Evolutionary conservation across 2,329 filamentous ascomycete genomes (phyloP).

Genomic region (Epichloe sylvatica): DNA sequence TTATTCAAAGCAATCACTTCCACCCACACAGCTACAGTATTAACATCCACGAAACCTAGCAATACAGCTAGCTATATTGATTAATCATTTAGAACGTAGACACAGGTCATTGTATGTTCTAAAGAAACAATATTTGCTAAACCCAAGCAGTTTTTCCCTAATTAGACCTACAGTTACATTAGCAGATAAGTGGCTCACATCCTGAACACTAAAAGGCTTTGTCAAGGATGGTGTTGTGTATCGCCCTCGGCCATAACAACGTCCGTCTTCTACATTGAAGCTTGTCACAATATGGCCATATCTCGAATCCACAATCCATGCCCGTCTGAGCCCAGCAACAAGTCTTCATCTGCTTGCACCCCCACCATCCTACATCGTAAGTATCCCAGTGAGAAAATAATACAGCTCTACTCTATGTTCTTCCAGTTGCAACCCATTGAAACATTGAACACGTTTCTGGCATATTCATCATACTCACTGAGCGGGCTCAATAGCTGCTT

Average conservation of each 20-base stretch:
- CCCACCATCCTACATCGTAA: not conserved
- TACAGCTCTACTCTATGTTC: constrained; percentile 5
- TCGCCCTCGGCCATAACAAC: not conserved
- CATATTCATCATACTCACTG: constrained; percentile 2
- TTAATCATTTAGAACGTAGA: too few species aligned
- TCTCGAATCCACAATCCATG: not conserved
- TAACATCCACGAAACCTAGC: too few species aligned
- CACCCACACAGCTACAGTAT: too few species aligned
- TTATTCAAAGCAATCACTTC: not conserved
- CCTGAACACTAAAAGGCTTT: not conserved
- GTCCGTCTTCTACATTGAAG: not conserved
- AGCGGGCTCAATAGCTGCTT: constrained; percentile 19
- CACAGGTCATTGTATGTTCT: too few species aligned
- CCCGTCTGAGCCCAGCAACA: not conserved
- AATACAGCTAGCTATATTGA: too few species aligned
- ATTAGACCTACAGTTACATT: constrained; percentile 3
- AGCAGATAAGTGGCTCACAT: not conserved
- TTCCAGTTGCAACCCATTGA: not conserved
- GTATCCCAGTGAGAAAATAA: not conserved
- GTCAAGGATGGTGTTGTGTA: not conserved
- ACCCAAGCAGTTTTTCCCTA: not conserved
- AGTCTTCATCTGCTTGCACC: not conserved
- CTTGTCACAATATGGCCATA: not conserved
- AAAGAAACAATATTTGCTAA: not conserved
- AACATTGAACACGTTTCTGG: constrained; percentile 1